phyloP scores from a whole-genome alignment of 345 rosid species.

The Triadica sebifera region DNA sequence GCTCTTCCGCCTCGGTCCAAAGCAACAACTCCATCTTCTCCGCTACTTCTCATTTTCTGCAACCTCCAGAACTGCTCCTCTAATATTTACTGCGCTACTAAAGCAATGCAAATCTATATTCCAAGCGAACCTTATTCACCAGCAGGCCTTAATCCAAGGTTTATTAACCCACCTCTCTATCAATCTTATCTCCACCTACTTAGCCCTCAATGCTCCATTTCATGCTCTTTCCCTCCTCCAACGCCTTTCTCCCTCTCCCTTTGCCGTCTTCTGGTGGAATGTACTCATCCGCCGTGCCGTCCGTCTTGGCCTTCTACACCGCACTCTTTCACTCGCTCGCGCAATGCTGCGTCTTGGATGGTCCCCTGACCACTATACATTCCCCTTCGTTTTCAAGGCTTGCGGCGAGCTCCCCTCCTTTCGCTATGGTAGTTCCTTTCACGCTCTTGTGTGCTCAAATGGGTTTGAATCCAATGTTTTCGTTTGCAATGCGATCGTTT shows the following conservation, averaged over 20 bases:
- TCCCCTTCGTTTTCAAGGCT: conserved; percentile 74
- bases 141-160: conserved; percentile 53
- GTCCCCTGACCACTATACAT: conserved; percentile 72
- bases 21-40: not conserved
- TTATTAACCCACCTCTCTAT: conserved; percentile 39
- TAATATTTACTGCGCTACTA: conserved; percentile 39
- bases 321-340: conserved; percentile 39
- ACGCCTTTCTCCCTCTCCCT: conserved; percentile 42
- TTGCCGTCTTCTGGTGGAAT: conserved; percentile 69
- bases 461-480: conserved; percentile 68
- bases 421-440: conserved; percentile 47
- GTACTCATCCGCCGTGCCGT: conserved; percentile 51
- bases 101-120: conserved; percentile 54
- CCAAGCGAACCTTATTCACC: conserved; percentile 61
- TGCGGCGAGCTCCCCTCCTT: conserved; percentile 54
- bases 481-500: conserved; percentile 60
- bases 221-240: conserved; percentile 56
- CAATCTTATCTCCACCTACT: conserved; percentile 64
- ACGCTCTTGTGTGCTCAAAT: conserved; percentile 33
- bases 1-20: not conserved
- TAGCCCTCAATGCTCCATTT: conserved; percentile 46
- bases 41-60: not conserved
- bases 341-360: conserved; percentile 54
- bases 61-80: conserved; percentile 17
- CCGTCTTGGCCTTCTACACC: conserved; percentile 33